Percentiles rank a stretch among this genome's conserved stretches.
phyloP scores from a whole-genome alignment of 176 grass and related monocot genomes.

The Coix lacrymajobi region DNA sequence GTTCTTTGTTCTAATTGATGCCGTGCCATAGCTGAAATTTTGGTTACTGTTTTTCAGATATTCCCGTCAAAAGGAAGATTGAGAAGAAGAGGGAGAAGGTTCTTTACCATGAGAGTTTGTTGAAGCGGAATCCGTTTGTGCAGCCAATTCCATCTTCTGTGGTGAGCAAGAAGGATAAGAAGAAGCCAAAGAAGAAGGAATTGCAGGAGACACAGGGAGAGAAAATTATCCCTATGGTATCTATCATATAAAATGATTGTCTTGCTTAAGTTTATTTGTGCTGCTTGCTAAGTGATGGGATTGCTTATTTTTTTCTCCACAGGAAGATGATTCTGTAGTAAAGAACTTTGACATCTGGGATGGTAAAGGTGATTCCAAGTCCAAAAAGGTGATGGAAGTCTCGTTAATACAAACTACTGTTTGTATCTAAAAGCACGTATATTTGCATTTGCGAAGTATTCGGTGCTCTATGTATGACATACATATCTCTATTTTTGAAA shows the following conservation, averaged over 20 bases:
- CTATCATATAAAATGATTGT: neutral
- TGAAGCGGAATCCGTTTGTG: constrained; percentile 71
- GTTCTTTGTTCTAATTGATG: neutral
- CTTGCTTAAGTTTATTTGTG: neutral
- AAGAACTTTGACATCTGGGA: constrained; percentile 70
- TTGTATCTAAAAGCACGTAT: neutral
- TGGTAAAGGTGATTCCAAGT: constrained; percentile 20
- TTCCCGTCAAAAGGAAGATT: constrained; percentile 72
- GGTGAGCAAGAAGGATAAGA: constrained; percentile 50
- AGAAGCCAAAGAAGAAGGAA: constrained; percentile 36
- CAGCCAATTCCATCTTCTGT: constrained; percentile 72
- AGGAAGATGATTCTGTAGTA: constrained; percentile 42
- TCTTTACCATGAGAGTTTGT: constrained; percentile 65
- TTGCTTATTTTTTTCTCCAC: neutral
- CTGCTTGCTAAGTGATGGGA: constrained; percentile 6
- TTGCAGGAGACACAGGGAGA: neutral
- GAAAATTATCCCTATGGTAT: constrained; percentile 45
- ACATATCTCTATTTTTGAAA: neutral
- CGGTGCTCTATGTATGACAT: neutral
- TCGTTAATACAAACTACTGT: neutral
- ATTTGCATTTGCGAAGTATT: neutral
- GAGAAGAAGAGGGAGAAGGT: constrained; percentile 79
- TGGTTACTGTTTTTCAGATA: constrained; percentile 23
- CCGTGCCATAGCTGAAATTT: neutral
- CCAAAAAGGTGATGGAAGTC: constrained; percentile 47